phyloP scores from a whole-genome alignment of 441 rosid genomes.

The Macaranga tanarius region DNA sequence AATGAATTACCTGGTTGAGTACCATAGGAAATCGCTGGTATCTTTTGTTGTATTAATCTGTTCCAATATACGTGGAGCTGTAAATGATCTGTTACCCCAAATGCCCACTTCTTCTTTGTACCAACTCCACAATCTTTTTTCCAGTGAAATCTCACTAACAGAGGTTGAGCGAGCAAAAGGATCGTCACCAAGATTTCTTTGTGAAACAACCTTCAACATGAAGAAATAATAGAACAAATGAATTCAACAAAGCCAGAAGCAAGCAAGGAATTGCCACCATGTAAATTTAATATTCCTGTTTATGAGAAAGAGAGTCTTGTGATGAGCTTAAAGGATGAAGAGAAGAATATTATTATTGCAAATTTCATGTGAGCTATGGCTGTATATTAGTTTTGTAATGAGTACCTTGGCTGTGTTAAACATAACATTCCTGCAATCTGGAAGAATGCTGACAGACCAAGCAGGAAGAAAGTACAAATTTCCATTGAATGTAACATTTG shows the following conservation, averaged over 20 bases:
- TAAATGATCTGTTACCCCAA: constrained; percentile 50
- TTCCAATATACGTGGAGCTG: constrained; percentile 44
- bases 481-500: constrained; percentile 50
- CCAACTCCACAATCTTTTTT: constrained; percentile 51
- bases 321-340: too few relatives aligned
- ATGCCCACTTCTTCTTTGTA: constrained; percentile 51
- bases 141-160: constrained; percentile 26
- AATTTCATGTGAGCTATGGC: too few relatives aligned
- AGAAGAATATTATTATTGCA: too few relatives aligned
- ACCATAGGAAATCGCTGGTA: constrained; percentile 61
- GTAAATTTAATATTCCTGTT: too few relatives aligned
- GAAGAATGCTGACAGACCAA: constrained; percentile 79
- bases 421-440: constrained; percentile 59
- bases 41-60: constrained; percentile 68
- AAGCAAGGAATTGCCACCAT: neutral
- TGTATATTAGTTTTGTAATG: too few relatives aligned
- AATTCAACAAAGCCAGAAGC: neutral
- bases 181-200: constrained; percentile 42
- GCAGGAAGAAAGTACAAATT: constrained; percentile 58
- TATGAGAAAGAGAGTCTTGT: too few relatives aligned
- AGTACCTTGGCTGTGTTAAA: constrained; percentile 69
- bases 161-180: constrained; percentile 29
- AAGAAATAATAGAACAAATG: constrained; percentile 14
- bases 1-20: constrained; percentile 49
- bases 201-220: constrained; percentile 52